Evolutionary conservation across 202 grass and related monocot species (phyloP).

Genomic region (Eragrostis tef): DNA sequence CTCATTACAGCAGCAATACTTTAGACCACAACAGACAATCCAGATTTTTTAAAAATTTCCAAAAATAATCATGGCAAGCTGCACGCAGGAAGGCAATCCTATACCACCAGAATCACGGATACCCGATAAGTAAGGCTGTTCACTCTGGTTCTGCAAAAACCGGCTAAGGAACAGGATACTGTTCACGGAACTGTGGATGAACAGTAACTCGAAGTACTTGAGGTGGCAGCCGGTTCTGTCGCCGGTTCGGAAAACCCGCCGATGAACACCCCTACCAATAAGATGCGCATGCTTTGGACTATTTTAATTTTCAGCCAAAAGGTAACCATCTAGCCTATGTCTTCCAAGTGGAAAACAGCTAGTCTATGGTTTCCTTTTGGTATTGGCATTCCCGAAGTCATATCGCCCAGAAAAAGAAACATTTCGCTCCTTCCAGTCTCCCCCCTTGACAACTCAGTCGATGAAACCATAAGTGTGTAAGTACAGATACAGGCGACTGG

Average conservation of each 20-base stretch:
- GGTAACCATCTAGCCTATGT: not conserved
- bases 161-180: no score
- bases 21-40: not conserved
- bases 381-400: not conserved
- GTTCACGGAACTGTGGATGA: no score
- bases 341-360: not conserved
- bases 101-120: not conserved
- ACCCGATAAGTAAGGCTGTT: no score
- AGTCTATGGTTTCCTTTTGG: not conserved
- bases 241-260: no score
- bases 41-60: not conserved
- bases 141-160: no score
- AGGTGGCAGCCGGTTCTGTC: no score
- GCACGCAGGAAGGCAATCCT: not conserved
- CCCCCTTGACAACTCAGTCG: not conserved
- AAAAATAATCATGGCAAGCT: not conserved
- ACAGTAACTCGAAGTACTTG: no score
- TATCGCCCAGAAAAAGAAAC: not conserved
- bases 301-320: not conserved
- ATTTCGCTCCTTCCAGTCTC: not conserved
- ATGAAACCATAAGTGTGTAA: not conserved
- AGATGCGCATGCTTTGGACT: not conserved
- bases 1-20: not conserved
- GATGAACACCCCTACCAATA: no score
- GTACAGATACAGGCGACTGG: not conserved